phyloP scores from a whole-genome alignment of 1,284 basidiomycete genomes.

The Polyporus tsugae region DNA sequence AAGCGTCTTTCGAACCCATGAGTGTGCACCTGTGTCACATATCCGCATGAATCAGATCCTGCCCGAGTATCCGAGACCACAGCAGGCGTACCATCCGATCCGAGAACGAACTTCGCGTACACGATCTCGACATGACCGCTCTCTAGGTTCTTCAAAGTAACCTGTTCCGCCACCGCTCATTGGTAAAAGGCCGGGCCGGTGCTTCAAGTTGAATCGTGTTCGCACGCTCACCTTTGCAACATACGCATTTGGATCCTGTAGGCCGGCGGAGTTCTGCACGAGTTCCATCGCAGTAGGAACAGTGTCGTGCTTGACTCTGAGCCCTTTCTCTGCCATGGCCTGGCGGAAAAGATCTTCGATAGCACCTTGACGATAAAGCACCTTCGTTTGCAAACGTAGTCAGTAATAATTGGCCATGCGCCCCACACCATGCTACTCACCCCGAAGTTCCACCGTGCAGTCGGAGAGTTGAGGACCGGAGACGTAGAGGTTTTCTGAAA shows the following conservation, averaged over 20 bases:
- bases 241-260: slow-evolving; percentile 55
- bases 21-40: slow-evolving; percentile 68
- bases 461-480: neutral
- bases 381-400: slow-evolving; percentile 43
- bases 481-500: neutral
- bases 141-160: slow-evolving; percentile 46
- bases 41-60: neutral
- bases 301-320: slow-evolving; percentile 63
- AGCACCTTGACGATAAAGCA: slow-evolving; percentile 76
- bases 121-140: slow-evolving; percentile 51
- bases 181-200: neutral
- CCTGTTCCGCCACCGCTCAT: slow-evolving; percentile 34
- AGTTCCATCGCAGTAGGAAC: slow-evolving; percentile 63
- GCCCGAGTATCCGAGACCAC: neutral
- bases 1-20: slow-evolving; percentile 79
- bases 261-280: slow-evolving; percentile 48
- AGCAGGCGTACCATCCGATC: slow-evolving; percentile 54
- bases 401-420: neutral
- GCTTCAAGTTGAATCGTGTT: neutral
- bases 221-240: slow-evolving; percentile 62
- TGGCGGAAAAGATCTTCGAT: slow-evolving; percentile 77
- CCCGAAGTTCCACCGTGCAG: neutral
- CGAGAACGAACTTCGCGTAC: slow-evolving; percentile 62
- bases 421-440: neutral
- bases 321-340: slow-evolving; percentile 57